phyloP scores from a whole-genome alignment of 345 rosid species.

The Eucalyptus sp. region DNA sequence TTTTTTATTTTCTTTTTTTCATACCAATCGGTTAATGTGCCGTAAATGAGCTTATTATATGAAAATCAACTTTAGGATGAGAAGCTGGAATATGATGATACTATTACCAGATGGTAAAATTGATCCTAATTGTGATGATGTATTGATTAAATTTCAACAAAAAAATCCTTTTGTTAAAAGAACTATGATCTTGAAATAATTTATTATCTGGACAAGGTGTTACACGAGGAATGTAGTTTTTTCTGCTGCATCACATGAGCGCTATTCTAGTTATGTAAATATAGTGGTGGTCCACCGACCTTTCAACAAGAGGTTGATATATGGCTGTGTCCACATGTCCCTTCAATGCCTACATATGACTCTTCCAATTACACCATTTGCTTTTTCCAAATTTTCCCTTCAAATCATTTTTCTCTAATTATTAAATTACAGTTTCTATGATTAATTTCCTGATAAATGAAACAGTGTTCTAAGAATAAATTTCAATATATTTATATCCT shows the following conservation, averaged over 20 bases:
- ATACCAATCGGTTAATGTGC: neutral
- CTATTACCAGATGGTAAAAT: neutral
- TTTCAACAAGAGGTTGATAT: too few relatives aligned
- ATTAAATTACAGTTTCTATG: too few relatives aligned
- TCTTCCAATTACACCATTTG: too few relatives aligned
- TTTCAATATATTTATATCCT: too few relatives aligned
- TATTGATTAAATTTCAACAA: neutral
- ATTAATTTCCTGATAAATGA: too few relatives aligned
- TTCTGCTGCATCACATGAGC: neutral
- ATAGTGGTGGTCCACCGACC: too few relatives aligned
- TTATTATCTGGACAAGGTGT: neutral
- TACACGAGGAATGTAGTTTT: neutral
- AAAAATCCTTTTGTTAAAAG: neutral
- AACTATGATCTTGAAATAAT: neutral
- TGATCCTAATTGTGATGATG: neutral
- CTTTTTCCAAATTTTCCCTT: too few relatives aligned
- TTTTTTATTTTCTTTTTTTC: fast-evolving
- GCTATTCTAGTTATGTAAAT: neutral
- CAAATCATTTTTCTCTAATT: too few relatives aligned
- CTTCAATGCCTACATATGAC: too few relatives aligned
- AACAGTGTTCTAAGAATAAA: too few relatives aligned
- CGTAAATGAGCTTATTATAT: neutral
- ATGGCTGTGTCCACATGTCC: too few relatives aligned
- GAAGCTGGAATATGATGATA: neutral
- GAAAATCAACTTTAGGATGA: neutral